These are phyloP conservation scores for Alternaria triticina DNA, from an alignment of 2,329 filamentous ascomycete species.

Conservation along the genomic window DNA sequence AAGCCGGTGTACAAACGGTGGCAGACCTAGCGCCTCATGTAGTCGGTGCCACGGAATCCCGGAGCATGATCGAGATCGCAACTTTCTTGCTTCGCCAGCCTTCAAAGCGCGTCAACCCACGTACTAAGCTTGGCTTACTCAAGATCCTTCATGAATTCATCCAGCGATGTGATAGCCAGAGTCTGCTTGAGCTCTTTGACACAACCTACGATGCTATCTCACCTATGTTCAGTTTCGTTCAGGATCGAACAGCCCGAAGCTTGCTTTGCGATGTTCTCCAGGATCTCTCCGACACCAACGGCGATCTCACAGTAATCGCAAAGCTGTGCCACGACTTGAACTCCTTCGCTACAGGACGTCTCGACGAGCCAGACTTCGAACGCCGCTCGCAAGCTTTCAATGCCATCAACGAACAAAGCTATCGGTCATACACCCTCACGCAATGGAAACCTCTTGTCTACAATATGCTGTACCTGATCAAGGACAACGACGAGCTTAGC, in stretches of 20 bases:
- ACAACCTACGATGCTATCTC: conserved; percentile 77
- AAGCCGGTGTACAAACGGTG: conserved; percentile 78
- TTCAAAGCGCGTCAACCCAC: conserved; percentile 80
- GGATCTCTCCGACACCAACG: conserved; percentile 71
- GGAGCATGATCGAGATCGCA: conserved; percentile 79
- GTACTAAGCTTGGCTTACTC: conserved; percentile 80
- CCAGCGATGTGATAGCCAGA: conserved; percentile 64
- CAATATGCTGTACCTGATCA: conserved; percentile 88
- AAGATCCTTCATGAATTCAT: conserved; percentile 83
- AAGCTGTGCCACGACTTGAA: conserved; percentile 80
- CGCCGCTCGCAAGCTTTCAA: conserved; percentile 79
- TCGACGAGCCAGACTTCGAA: conserved; percentile 91
- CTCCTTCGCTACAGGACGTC: conserved; percentile 71
- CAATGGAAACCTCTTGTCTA: conserved; percentile 90
- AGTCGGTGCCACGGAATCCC: conserved; percentile 63
- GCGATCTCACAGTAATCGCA: conserved; percentile 67
- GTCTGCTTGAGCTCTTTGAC: conserved; percentile 64
- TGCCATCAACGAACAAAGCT: conserved; percentile 69
- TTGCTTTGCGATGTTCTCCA: conserved; percentile 75
- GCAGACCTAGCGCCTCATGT: conserved; percentile 67
- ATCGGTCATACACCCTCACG: conserved; percentile 65
- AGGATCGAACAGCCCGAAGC: conserved; percentile 76
- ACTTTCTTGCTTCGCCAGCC: conserved; percentile 85
- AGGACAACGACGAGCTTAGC: conserved; percentile 85
- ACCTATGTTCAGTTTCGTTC: conserved; percentile 88